Evolutionary conservation across 345 rosid species (phyloP), one percentile per base, ranked within the genome.

Genomic region (Abelmoschus esculentus): DNA sequence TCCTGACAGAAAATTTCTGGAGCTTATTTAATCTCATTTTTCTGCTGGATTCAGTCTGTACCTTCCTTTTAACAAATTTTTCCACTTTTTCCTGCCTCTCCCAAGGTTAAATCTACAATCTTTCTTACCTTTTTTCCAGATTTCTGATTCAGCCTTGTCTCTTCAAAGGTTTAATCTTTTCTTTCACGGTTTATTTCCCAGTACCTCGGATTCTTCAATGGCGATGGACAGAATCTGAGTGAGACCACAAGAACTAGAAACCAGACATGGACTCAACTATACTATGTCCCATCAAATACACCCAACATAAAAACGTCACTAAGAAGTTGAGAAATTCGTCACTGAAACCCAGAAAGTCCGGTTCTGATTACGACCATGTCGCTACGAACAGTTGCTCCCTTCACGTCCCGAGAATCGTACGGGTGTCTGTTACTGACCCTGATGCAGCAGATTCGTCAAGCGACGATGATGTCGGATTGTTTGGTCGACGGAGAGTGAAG

Each of bases 361-460:
- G 3, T 38, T 8, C 78, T 31, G 57, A 71, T 19, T 31, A 60
- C 4, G 79, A 72, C 7, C 6, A 6, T 2, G 7, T 68, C 5
- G 56, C 60, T 55, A 54, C 12, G 52, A 67, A 26, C 50, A 11
- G 2, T 47, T 19, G 7, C 13, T 22, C 31, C 6, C 13, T 17
- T 4, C 60, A 31, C 15, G 47, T 63, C 2, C 76, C 52, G 0
- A 80, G 86, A 61, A 47, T 82, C 14, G 82, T 95, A 1, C 84
- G 97, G 67, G 76, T 95, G 52, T 83, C 79, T 5, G 71, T 85
- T 0, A 86, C 86, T 2, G 99, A 95, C 71, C 86, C 84, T 0
- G 85, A 95, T 26, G 99, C 99, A 8, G 91, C 99, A 0, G 99
- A 95, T 72, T 89, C 97, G 11, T 91, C 96, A 70, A 86, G 96